These are phyloP conservation scores for Erigeron canadensis DNA, from an alignment of 129 eudicot species.

Conservation along the genomic window DNA sequence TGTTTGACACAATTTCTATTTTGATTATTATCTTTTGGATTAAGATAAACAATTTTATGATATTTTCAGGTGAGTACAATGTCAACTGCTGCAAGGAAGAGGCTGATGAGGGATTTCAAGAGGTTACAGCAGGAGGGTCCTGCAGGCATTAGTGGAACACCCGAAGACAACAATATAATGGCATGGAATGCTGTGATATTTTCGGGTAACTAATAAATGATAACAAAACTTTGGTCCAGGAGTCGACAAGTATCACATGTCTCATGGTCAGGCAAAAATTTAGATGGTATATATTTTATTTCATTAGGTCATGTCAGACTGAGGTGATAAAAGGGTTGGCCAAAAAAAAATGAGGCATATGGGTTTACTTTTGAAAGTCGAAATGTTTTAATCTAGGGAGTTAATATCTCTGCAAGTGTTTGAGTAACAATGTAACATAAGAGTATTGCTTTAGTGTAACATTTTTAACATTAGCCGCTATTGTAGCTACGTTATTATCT, in stretches of 20 bases:
- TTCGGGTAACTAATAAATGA: conserved; percentile 33
- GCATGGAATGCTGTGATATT: conserved; percentile 55
- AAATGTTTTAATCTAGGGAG: neutral
- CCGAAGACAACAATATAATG: conserved; percentile 55
- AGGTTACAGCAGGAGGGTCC: conserved; percentile 55
- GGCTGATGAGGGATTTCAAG: conserved; percentile 59
- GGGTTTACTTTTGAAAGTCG: neutral
- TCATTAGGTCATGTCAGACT: too few species aligned
- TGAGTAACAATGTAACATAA: neutral
- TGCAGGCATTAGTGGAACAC: conserved; percentile 57
- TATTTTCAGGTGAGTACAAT: conserved; percentile 37
- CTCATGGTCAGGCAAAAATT: neutral
- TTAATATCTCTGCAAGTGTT: neutral
- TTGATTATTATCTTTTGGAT: too few species aligned
- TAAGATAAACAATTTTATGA: too few species aligned
- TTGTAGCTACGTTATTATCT: too few species aligned
- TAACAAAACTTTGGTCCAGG: neutral
- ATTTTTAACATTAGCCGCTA: too few species aligned
- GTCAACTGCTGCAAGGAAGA: conserved; percentile 54
- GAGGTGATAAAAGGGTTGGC: too few species aligned
- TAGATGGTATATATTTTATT: too few species aligned
- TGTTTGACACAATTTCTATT: too few species aligned
- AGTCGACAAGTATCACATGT: neutral
- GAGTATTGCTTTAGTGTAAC: neutral
- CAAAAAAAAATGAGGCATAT: too few species aligned